Evolutionary conservation across 164 flowering plant species (phyloP).

Genomic region (Houttuynia cordata): DNA sequence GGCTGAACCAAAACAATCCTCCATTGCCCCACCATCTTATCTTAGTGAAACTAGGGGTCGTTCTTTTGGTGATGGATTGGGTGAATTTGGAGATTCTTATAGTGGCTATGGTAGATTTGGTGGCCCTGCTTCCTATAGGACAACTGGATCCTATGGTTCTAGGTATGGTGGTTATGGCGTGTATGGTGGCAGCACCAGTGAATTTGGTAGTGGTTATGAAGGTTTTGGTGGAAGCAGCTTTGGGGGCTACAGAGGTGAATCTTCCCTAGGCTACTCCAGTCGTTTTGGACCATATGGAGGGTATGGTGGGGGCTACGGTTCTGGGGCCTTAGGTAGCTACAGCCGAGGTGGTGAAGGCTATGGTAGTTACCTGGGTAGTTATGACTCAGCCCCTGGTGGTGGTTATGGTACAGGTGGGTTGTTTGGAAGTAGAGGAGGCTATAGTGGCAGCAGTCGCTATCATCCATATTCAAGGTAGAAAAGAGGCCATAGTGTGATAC

Average conservation of each 20-base stretch:
- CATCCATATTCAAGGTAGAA: constrained; percentile 84
- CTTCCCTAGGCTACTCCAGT: constrained; percentile 43
- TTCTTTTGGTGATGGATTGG: constrained; percentile 40
- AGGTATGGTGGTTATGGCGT: constrained; percentile 59
- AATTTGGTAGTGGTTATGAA: constrained; percentile 38
- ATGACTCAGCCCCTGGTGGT: constrained; percentile 67
- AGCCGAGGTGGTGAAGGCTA: constrained; percentile 48
- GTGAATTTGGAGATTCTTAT: constrained; percentile 55
- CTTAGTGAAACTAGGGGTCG: constrained; percentile 79
- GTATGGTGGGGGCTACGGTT: constrained; percentile 45
- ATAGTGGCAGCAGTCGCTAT: constrained; percentile 79
- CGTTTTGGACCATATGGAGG: constrained; percentile 48
- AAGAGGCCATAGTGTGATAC: constrained; percentile 13
- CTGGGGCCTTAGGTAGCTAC: constrained; percentile 37
- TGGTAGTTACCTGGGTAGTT: constrained; percentile 53
- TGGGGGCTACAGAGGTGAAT: constrained; percentile 39
- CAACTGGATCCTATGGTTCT: constrained; percentile 38
- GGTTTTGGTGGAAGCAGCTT: constrained; percentile 27
- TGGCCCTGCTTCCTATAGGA: constrained; percentile 73
- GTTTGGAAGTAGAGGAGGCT: constrained; percentile 73
- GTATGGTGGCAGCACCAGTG: constrained; percentile 33
- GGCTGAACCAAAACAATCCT: constrained; percentile 98
- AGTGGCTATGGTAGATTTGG: constrained; percentile 49
- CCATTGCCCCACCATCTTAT: constrained; percentile 63
- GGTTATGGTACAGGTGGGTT: constrained; percentile 37